A percentile compares a stretch with the other conserved stretches of the same genome.
Conservation (phyloP, 305 asterid genomes). For the Solanum aculeatissimum region DNA sequence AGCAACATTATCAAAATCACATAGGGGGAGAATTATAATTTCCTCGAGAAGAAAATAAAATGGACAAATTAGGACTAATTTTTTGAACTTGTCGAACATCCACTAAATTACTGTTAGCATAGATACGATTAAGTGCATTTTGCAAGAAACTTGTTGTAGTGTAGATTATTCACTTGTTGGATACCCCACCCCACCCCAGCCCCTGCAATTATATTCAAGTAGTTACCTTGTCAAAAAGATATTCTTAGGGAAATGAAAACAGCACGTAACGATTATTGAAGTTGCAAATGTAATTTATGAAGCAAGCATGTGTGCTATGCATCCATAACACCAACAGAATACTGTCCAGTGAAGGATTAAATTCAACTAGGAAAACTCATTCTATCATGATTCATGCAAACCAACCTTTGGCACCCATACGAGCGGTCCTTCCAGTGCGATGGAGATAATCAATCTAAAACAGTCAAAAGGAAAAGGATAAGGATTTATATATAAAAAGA, state of each 20-base stretch:
- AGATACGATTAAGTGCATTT: background rate
- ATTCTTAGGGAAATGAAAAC: background rate
- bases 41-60: background rate
- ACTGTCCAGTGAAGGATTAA: background rate
- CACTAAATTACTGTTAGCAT: background rate
- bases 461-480: background rate
- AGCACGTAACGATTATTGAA: background rate
- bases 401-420: constrained; percentile 99
- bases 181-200: background rate
- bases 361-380: background rate
- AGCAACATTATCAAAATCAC: background rate
- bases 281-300: background rate
- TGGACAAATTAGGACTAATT: background rate
- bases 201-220: background rate
- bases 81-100: background rate
- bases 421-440: constrained; percentile 99
- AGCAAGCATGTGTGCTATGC: background rate
- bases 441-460: constrained; percentile 91
- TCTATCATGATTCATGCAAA: background rate
- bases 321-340: background rate
- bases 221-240: background rate
- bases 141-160: background rate
- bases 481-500: constrained; percentile 1
- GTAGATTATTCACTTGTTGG: background rate
- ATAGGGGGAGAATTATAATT: background rate